Evolutionary conservation across 2,329 filamentous ascomycete species (phyloP), one percentile per base, ranked within the genome.

Genomic region (Hirsutella minnesotensis): DNA sequence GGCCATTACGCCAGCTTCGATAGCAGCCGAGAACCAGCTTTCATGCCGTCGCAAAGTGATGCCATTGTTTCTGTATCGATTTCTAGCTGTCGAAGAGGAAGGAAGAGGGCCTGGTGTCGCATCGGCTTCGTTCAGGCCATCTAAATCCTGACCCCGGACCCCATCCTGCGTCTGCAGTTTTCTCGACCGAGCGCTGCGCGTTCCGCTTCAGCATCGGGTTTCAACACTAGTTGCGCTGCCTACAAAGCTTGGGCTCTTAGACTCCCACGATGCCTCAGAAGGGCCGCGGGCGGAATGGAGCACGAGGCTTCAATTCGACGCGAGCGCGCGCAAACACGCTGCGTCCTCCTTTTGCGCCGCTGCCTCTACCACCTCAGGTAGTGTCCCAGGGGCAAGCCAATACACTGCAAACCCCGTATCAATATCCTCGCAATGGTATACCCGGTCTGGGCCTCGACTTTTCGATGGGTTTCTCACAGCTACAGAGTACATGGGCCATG

Each of bases 401-500:
- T 27, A 12, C 12, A 7, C 7, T 5, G 33, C 33, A 35, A 19
- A 5, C 9, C 24, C 43, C 35, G 35, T 42, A 37, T 12, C 33
- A 40, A 3, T 38, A 35, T 20, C 31, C 12, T 24, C 45, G 22
- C 37, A 56, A 50, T 38, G 40, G 54, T 22, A 65, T 65, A 36
- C 62, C 62, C 3, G 62, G 62, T 18, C 44, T 65, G 12, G 56
- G 58, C 4, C 43, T 63, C 41, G 51, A 55, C 13, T 52, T 53
- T 41, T 45, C 56, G 22, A 43, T 48, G 19, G 46, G 36, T 34
- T 39, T 35, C n/a, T 22, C 47, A 9, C 36, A 37, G 19, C 51
- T 47, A 44, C 55, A 53, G 31, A 44, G 47, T 10, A 12, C 47
- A 36, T 48, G 44, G 44, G 15, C 40, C 16, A 49, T 45, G 19